These are phyloP conservation scores for Microbotryum violaceum DNA, from an alignment of 1,284 basidiomycete genomes.

Conservation along the genomic window DNA sequence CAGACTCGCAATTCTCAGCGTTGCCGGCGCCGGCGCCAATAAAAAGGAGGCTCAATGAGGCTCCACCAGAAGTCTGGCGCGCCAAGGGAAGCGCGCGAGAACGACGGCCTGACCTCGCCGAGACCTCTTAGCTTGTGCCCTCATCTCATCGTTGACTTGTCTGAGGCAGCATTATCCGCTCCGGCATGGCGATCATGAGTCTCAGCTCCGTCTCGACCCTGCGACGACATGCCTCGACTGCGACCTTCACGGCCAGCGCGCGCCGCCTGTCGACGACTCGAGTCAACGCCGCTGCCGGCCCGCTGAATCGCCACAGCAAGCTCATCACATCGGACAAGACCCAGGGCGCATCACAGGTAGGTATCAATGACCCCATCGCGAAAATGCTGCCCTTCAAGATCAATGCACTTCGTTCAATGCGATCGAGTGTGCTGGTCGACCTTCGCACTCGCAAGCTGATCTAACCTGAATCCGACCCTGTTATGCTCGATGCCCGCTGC, in stretches of 20 bases:
- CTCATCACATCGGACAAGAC: slow-evolving; percentile 79
- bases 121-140: too few relatives aligned
- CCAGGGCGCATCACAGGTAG: slow-evolving; percentile 84
- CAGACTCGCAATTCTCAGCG: too few relatives aligned
- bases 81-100: too few relatives aligned
- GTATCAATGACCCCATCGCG: slow-evolving; percentile 20
- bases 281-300: slow-evolving; percentile 7
- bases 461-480: background rate
- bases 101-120: too few relatives aligned
- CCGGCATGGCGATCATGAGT: too few relatives aligned
- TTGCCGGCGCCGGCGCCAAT: too few relatives aligned
- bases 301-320: slow-evolving; percentile 74
- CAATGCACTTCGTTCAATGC: background rate
- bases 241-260: background rate
- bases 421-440: background rate
- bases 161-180: too few relatives aligned
- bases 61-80: too few relatives aligned
- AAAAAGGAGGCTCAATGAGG: too few relatives aligned
- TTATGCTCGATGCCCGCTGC: too few relatives aligned
- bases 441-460: background rate
- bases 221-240: background rate
- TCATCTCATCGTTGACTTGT: too few relatives aligned
- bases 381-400: background rate
- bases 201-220: background rate
- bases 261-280: background rate